phyloP scores from a whole-genome alignment of 305 asterid genomes.

The Fraxinus greggii region DNA sequence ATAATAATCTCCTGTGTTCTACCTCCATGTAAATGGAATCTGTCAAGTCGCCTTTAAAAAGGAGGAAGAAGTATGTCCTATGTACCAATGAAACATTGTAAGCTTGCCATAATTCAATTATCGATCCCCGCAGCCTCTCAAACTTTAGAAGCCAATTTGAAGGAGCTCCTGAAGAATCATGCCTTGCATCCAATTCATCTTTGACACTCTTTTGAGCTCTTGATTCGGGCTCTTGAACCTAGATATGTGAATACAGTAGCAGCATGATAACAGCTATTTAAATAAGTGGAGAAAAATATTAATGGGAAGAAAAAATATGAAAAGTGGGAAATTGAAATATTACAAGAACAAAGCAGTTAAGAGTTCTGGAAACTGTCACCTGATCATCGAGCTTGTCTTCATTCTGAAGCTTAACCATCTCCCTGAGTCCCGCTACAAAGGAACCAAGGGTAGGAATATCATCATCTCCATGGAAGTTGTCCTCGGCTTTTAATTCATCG shows the following conservation, averaged over 20 bases:
- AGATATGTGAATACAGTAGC: slow-evolving; percentile 8
- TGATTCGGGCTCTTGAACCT: slow-evolving; percentile 38
- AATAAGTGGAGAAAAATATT: background rate
- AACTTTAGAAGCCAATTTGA: slow-evolving; percentile 66
- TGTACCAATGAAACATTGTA: slow-evolving; percentile 78
- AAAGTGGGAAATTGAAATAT: background rate
- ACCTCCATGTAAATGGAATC: slow-evolving; percentile 95
- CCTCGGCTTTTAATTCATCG: slow-evolving; percentile 48
- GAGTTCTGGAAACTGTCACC: slow-evolving; percentile 36
- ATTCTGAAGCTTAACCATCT: slow-evolving; percentile 78
- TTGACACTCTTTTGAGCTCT: slow-evolving; percentile 41
- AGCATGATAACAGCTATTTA: background rate
- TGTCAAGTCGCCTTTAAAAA: slow-evolving; percentile 63
- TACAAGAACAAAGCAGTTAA: background rate
- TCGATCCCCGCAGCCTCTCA: slow-evolving; percentile 55
- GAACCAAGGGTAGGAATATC: slow-evolving; percentile 82
- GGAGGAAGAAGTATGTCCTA: slow-evolving; percentile 83
- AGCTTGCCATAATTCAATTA: slow-evolving; percentile 69
- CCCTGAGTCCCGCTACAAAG: slow-evolving; percentile 82
- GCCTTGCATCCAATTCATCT: slow-evolving; percentile 46
- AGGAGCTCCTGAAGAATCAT: slow-evolving; percentile 34
- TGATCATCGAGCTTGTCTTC: slow-evolving; percentile 37
- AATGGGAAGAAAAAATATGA: background rate
- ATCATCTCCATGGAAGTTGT: slow-evolving; percentile 51
- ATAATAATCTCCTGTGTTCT: slow-evolving; percentile 71